These are phyloP conservation scores for Alternaria viburni DNA, from an alignment of 2,329 filamentous ascomycete genomes.

Conservation along the genomic window DNA sequence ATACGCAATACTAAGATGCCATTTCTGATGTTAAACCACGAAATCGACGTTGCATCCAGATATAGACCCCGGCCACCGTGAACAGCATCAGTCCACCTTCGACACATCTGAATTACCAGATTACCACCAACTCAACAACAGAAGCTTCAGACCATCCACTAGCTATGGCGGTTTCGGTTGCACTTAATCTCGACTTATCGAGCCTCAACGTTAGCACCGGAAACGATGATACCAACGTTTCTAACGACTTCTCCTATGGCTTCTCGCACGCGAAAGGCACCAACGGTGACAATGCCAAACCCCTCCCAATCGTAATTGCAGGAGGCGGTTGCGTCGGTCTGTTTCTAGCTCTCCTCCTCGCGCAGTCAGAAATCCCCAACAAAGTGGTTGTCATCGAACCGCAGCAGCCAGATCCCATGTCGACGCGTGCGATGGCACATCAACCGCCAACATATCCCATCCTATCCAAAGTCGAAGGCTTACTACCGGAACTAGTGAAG, in stretches of 20 bases:
- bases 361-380: slow-evolving; percentile 41
- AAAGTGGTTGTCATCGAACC: slow-evolving; percentile 45
- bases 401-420: slow-evolving; percentile 27
- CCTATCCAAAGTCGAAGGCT: slow-evolving; percentile 43
- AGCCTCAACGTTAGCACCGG: not conserved
- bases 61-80: not conserved
- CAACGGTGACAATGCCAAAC: not conserved
- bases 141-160: not conserved
- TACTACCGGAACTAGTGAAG: slow-evolving; percentile 45
- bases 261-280: not conserved
- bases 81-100: not conserved
- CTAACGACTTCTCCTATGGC: not conserved
- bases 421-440: slow-evolving; percentile 53
- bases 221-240: not conserved
- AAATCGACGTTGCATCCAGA: not conserved
- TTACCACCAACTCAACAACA: not conserved
- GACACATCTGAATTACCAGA: not conserved
- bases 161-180: not conserved
- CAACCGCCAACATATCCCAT: slow-evolving; percentile 51
- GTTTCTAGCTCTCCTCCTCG: slow-evolving; percentile 50
- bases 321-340: slow-evolving; percentile 52
- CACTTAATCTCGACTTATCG: not conserved
- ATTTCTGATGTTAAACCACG: not conserved
- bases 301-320: slow-evolving; percentile 44
- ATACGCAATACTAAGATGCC: not conserved